Evolutionary conservation across 2,329 filamentous ascomycete species (phyloP), one percentile per base, ranked within the genome.

Genomic region (Diplodia sapinea): DNA sequence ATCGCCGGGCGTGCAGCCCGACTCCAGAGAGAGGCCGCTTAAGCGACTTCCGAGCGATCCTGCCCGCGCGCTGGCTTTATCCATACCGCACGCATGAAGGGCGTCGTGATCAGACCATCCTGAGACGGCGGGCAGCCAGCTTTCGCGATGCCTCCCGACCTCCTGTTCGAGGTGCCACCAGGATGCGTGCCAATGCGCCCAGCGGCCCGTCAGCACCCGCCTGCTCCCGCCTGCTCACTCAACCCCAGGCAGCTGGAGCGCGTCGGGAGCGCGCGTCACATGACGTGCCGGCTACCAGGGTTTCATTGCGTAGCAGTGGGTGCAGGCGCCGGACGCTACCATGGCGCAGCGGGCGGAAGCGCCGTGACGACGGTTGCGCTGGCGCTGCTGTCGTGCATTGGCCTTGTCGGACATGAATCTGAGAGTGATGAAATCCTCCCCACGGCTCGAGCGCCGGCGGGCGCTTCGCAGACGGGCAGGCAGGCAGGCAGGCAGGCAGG

Each of bases 331-430:
- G 52, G 31, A 20, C 26, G 52, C 29, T 55, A 55, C 52, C 52
- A 55, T 36, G 52, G 52, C 52, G 17, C 31, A n/a, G 50, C 26
- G 52, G 55, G 55, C 55, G 55, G 55, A 57, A 61, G 56, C 56
- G 56, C 56, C 56, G 56, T 61, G 56, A 61, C 26, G 54, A 57
- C 54, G 56, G 56, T 61, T 61, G 56, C 56, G 56, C 56, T 57
- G 55, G 55, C 55, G 55, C 55, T 57, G 55, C 55, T 61, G 56
- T 61, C 56, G 56, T 49, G 56, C 56, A 61, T 61, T 47, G 33
- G 56, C 20, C 56, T 23, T 38, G 31, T 47, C 56, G 56, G 56
- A 61, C 56, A 61, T 47, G 55, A 57, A 57, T 40, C 15, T 40
- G 55, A 17, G 55, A 15, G 23, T 31, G 56, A 11, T 47, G 40